Conservation (phyloP, 441 rosid species). For the Jatropha multifida region DNA sequence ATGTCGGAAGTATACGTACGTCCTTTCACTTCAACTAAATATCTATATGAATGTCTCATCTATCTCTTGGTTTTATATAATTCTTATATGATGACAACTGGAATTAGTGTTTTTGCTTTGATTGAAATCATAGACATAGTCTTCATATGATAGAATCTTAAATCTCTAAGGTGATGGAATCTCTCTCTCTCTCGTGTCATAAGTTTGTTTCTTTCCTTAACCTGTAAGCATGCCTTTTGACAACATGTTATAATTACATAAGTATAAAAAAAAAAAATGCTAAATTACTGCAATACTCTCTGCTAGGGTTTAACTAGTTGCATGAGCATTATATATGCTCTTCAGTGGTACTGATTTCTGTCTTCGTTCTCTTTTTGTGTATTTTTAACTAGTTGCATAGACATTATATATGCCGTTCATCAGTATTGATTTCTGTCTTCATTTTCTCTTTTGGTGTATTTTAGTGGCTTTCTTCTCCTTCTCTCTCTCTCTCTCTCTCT, state of each 20-base stretch:
- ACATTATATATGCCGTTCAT: neutral
- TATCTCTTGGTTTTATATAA: neutral
- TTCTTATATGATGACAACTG: neutral
- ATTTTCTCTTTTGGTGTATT: neutral
- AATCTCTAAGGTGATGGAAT: conserved; percentile 2
- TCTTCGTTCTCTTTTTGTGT: neutral
- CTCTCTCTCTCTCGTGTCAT: neutral
- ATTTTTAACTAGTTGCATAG: neutral
- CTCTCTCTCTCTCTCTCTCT: neutral
- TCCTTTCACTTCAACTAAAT: neutral
- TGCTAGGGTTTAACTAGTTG: neutral
- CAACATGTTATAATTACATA: neutral
- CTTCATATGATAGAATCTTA: neutral
- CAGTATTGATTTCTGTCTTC: neutral
- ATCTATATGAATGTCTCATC: neutral
- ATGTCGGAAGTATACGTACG: conserved; percentile 97
- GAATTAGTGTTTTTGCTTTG: neutral
- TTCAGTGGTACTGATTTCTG: neutral
- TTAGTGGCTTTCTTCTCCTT: neutral
- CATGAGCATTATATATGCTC: neutral
- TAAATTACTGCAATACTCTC: neutral
- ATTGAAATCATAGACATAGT: neutral
- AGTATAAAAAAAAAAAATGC: neutral
- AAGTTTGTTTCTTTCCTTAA: neutral
- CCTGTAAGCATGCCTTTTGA: neutral